phyloP scores from a whole-genome alignment of 1,284 basidiomycete species.

The Caloboletus firmus region DNA sequence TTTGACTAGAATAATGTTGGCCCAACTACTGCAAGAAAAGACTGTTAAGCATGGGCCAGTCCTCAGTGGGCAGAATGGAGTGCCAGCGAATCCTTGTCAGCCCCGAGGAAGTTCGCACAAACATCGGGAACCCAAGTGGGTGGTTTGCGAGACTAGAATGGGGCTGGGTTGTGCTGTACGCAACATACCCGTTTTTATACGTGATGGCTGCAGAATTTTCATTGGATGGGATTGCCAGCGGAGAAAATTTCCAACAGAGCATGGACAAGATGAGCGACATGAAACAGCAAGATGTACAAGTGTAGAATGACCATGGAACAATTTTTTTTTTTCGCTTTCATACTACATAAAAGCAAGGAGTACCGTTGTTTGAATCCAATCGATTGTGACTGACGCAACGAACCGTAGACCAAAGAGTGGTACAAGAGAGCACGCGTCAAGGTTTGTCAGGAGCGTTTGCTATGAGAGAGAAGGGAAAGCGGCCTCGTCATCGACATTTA shows the following conservation, averaged over 20 bases:
- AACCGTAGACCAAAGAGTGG: constrained; percentile 7
- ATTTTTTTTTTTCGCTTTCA: constrained; percentile 15
- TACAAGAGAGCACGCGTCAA: constrained; percentile 5
- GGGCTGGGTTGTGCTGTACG: background rate
- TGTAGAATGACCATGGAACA: background rate
- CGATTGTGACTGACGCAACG: constrained; percentile 5
- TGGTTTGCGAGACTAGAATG: background rate
- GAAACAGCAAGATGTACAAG: constrained; percentile 17
- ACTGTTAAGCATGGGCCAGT: background rate
- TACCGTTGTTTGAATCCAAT: constrained; percentile 14
- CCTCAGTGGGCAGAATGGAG: background rate
- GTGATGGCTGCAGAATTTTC: background rate
- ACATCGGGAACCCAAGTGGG: background rate
- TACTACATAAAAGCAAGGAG: constrained; percentile 13
- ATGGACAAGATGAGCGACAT: background rate
- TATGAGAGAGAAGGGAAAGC: constrained; percentile 84
- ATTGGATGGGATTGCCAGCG: constrained; percentile 5
- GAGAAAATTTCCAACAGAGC: background rate
- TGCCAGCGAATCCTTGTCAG: constrained; percentile 8
- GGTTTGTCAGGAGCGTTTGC: constrained; percentile 10
- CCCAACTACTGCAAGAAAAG: constrained; percentile 2
- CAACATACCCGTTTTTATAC: constrained; percentile 3
- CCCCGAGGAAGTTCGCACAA: constrained; percentile 23
- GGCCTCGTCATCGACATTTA: constrained; percentile 74
- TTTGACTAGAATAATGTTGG: constrained; percentile 6